A percentile compares a stretch with the other conserved stretches of the same genome.
Conservation (phyloP, 768 basidiomycete species). For the Agrocybe chaxingu region DNA sequence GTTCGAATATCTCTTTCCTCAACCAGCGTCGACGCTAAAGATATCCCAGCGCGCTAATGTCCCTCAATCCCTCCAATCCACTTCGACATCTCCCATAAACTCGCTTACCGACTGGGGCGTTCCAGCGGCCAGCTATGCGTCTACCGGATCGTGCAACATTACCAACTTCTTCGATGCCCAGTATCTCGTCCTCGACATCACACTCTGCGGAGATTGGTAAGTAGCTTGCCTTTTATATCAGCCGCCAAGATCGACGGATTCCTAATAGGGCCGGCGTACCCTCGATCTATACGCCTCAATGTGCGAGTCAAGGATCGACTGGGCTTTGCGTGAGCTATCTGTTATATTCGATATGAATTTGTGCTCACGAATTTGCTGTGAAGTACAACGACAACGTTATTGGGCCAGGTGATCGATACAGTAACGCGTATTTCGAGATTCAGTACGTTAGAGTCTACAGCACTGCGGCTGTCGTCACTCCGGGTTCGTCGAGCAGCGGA, state of each 20-base stretch:
- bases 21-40: conserved; percentile 10
- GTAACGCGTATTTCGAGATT: conserved; percentile 55
- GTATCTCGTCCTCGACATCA: conserved; percentile 48
- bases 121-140: conserved; percentile 36
- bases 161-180: conserved; percentile 40
- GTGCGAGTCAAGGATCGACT: conserved; percentile 26
- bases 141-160: conserved; percentile 32
- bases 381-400: conserved; percentile 40
- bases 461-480: too few relatives aligned
- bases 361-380: neutral
- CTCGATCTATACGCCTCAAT: conserved; percentile 35
- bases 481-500: too few relatives aligned
- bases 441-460: conserved; percentile 49
- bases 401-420: conserved; percentile 40
- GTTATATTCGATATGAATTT: neutral
- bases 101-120: conserved; percentile 36
- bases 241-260: too few relatives aligned
- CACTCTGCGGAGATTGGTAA: conserved; percentile 44
- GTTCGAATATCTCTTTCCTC: conserved; percentile 11
- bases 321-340: conserved; percentile 27
- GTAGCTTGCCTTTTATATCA: neutral
- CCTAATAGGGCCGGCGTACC: conserved; percentile 36
- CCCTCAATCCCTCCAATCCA: conserved; percentile 26
- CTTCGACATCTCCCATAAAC: conserved; percentile 27
- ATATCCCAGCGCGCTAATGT: conserved; percentile 30